Evolutionary conservation across 2,329 filamentous ascomycete species (phyloP).

Genomic region (Sclerotinia glacialis): DNA sequence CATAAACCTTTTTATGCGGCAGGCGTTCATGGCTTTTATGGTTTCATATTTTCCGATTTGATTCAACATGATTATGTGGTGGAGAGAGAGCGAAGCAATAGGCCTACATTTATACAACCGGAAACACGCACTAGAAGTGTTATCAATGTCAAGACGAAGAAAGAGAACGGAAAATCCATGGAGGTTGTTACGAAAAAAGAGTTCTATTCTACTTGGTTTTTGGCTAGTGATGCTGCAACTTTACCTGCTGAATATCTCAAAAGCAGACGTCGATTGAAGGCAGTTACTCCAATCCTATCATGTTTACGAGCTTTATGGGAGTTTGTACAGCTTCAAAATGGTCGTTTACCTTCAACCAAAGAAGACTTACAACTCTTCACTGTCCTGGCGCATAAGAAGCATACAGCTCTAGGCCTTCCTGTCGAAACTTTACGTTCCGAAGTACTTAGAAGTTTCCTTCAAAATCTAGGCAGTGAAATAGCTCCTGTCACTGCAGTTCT

Average conservation of each 20-base stretch:
- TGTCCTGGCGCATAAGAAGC: conserved; percentile 70
- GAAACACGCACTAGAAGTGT: conserved; percentile 80
- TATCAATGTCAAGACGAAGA: conserved; percentile 66
- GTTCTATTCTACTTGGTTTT: conserved; percentile 79
- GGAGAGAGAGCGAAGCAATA: conserved; percentile 78
- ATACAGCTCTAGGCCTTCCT: conserved; percentile 70
- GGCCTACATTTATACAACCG: conserved; percentile 54
- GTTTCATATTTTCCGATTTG: conserved; percentile 91
- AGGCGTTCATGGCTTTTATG: conserved; percentile 83
- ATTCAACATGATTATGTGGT: conserved; percentile 88
- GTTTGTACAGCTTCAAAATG: conserved; percentile 62
- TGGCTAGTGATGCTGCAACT: conserved; percentile 74
- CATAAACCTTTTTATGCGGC: conserved; percentile 85
- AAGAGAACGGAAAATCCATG: conserved; percentile 65
- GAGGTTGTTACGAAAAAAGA: conserved; percentile 93
- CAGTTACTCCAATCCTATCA: conserved; percentile 79
- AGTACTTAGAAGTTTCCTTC: conserved; percentile 78
- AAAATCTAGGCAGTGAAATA: conserved; percentile 81
- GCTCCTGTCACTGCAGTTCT: conserved; percentile 85
- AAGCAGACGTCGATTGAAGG: conserved; percentile 65
- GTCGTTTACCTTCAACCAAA: conserved; percentile 54
- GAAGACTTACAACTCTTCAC: conserved; percentile 76
- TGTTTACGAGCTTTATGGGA: conserved; percentile 90
- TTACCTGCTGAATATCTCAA: conserved; percentile 68
- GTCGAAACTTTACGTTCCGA: conserved; percentile 64